A percentile compares a stretch with the other conserved stretches of the same genome.
Conservation (phyloP, 371 early-diverging fungal species). For the Rhizopus stolonifer region DNA sequence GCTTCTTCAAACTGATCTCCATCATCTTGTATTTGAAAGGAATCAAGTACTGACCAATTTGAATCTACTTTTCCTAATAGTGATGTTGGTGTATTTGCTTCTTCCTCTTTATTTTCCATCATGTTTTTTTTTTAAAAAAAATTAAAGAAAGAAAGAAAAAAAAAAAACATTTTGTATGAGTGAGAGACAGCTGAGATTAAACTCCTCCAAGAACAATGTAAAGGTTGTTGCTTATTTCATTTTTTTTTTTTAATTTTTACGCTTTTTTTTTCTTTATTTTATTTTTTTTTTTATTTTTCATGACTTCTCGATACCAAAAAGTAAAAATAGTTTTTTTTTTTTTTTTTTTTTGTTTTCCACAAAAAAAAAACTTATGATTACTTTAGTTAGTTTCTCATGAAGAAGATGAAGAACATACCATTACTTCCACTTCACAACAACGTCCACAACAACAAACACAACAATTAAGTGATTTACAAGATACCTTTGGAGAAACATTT, state of each 20-base stretch:
- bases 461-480: conserved; percentile 24
- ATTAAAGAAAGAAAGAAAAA: background rate
- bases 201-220: background rate
- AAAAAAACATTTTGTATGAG: background rate
- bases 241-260: too few species aligned
- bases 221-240: background rate
- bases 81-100: background rate
- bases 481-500: conserved; percentile 21
- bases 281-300: conserved; percentile 3
- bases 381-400: background rate
- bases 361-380: background rate
- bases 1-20: conserved; percentile 58
- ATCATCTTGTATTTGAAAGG: conserved; percentile 44
- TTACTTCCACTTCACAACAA: background rate
- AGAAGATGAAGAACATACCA: background rate
- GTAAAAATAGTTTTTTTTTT: background rate
- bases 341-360: conserved; percentile 3
- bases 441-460: conserved; percentile 5
- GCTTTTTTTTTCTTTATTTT: conserved; percentile 5
- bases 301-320: conserved; percentile 12
- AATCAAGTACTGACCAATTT: conserved; percentile 33
- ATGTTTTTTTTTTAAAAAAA: background rate
- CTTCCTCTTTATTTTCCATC: background rate
- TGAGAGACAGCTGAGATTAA: too few species aligned
- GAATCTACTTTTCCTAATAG: conserved; percentile 11